phyloP scores from a whole-genome alignment of 306 rosid species.

The Lithocarpus polystachyus region DNA sequence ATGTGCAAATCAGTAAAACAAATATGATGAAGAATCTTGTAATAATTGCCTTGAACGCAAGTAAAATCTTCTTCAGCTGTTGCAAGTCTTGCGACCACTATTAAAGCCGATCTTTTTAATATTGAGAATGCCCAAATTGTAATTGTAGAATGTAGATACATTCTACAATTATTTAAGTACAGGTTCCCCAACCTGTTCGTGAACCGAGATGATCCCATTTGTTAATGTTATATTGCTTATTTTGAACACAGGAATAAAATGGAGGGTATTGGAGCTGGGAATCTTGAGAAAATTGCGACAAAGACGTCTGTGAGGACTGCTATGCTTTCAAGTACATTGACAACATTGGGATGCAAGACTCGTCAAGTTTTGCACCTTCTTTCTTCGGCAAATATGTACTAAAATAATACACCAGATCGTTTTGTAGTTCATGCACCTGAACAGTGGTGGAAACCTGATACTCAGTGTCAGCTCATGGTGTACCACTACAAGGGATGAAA shows the following conservation, averaged over 20 bases:
- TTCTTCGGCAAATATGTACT: constrained; percentile 27
- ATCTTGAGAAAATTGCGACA: constrained; percentile 11
- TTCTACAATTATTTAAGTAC: too few relatives aligned
- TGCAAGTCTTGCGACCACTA: too few relatives aligned
- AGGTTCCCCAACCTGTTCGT: constrained; percentile 31
- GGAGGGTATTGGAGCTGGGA: constrained; percentile 17
- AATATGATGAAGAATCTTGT: too few relatives aligned
- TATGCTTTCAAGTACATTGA: too few relatives aligned
- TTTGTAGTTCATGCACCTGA: constrained; percentile 11
- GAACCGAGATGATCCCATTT: constrained; percentile 21
- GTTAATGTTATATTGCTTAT: constrained; percentile 29
- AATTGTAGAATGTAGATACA: too few relatives aligned
- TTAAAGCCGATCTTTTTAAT: too few relatives aligned
- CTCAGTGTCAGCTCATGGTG: not conserved
- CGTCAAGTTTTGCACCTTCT: constrained; percentile 14
- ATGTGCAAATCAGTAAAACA: too few relatives aligned
- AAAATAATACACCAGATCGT: not conserved
- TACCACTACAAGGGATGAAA: not conserved
- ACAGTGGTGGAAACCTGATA: constrained; percentile 24
- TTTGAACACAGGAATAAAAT: constrained; percentile 24
- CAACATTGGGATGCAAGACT: not conserved
- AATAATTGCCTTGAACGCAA: too few relatives aligned
- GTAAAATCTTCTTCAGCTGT: too few relatives aligned
- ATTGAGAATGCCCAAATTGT: too few relatives aligned
- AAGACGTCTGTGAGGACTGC: not conserved